phyloP scores from a whole-genome alignment of 2,329 filamentous ascomycete genomes.

The Trichoderma oligosporum region DNA sequence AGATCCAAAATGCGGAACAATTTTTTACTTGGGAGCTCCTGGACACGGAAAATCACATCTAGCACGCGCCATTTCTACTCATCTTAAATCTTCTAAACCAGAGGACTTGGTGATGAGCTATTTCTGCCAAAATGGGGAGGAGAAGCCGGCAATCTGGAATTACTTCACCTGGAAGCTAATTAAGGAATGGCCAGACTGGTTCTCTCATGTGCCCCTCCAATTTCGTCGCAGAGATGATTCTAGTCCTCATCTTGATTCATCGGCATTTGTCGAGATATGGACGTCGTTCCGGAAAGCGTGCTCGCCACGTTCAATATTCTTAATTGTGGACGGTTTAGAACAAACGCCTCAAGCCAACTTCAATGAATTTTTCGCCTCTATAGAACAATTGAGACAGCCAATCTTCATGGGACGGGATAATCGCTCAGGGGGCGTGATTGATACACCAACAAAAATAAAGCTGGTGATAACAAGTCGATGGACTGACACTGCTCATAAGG shows the following conservation, averaged over 20 bases:
- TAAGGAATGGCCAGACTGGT: conserved; percentile 20
- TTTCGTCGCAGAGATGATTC: conserved; percentile 17
- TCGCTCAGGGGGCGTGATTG: not conserved
- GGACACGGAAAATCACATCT: conserved; percentile 26
- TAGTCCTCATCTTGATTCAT: conserved; percentile 10
- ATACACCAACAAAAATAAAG: conserved; percentile 14
- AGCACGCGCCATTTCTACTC: conserved; percentile 23
- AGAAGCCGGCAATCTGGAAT: conserved; percentile 23
- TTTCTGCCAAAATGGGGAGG: conserved; percentile 23
- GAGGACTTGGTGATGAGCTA: conserved; percentile 23
- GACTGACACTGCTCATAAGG: conserved; percentile 1
- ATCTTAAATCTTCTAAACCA: conserved; percentile 18
- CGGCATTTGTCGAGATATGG: conserved; percentile 24
- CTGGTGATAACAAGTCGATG: conserved; percentile 14
- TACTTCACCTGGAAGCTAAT: conserved; percentile 24
- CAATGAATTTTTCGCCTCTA: not conserved
- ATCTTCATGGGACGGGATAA: not conserved
- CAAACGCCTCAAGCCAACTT: conserved; percentile 17
- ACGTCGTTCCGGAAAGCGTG: conserved; percentile 13
- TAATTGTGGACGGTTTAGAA: conserved; percentile 26
- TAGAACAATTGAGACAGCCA: conserved; percentile 17
- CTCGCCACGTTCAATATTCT: conserved; percentile 19
- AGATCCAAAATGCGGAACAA: conserved; percentile 12
- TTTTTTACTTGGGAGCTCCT: conserved; percentile 21
- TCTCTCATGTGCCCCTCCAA: conserved; percentile 15